Conservation (phyloP, 257 asterid genomes). For the Gentiana dahurica region DNA sequence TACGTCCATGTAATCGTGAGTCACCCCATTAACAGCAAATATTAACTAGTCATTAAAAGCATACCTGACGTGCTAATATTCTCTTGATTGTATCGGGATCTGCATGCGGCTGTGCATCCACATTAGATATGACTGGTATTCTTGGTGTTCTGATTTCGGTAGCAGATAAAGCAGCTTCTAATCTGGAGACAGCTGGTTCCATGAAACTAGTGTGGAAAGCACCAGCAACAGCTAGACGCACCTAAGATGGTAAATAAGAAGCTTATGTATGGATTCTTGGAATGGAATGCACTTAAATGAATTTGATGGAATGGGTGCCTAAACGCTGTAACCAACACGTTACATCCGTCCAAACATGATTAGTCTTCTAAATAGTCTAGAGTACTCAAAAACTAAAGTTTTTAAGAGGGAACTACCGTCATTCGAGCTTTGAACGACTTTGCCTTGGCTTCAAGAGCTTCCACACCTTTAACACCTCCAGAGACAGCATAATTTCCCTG, state of each 20-base stretch:
- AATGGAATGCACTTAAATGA: no score
- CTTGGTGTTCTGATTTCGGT: constrained; percentile 66
- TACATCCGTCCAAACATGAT: no score
- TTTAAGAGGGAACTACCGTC: constrained; percentile 37
- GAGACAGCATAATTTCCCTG: constrained; percentile 98
- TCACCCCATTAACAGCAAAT: background rate
- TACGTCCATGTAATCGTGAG: constrained; percentile 38
- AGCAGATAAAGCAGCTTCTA: constrained; percentile 78
- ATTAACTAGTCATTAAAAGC: background rate
- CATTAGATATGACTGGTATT: constrained; percentile 92
- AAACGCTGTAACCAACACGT: no score
- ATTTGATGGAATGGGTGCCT: no score
- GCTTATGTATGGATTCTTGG: background rate
- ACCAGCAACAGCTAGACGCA: constrained; percentile 93
- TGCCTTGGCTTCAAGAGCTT: constrained; percentile 96
- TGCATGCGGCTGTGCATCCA: constrained; percentile 70
- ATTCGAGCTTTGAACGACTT: constrained; percentile 94
- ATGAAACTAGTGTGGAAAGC: constrained; percentile 91
- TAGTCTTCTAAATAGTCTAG: background rate
- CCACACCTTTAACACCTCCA: constrained; percentile 94
- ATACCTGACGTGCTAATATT: constrained; percentile 85
- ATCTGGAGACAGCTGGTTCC: constrained; percentile 91
- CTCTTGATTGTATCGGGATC: constrained; percentile 57
- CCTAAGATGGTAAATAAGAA: constrained; percentile 27
- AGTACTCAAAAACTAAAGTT: background rate